Evolutionary conservation across 2,329 filamentous ascomycete species (phyloP).

Genomic region (Fusarium scirpi): DNA sequence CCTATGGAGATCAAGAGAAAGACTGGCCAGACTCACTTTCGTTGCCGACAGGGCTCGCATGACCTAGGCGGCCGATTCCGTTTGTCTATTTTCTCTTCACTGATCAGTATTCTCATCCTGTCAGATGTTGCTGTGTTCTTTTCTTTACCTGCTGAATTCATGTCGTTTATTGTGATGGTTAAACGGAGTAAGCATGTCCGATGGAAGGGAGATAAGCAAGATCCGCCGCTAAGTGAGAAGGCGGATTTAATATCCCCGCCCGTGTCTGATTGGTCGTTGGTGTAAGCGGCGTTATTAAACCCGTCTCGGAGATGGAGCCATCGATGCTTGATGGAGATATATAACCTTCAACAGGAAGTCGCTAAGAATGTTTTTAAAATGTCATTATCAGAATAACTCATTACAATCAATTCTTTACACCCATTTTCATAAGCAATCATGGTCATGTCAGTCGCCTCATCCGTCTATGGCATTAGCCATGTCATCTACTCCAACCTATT

Average conservation of each 20-base stretch:
- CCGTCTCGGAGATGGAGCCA: not conserved
- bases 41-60: constrained; percentile 51
- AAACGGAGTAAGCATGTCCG: not conserved
- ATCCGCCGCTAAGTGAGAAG: not conserved
- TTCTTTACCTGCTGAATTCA: constrained; percentile 15
- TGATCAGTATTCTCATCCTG: not conserved
- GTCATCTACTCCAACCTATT: constrained; percentile 37
- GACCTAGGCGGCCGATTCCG: constrained; percentile 51
- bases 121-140: fast-evolving
- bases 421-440: not conserved
- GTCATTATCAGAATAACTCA: not conserved
- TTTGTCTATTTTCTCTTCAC: constrained; percentile 46
- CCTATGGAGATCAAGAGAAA: not conserved
- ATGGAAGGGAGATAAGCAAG: constrained; percentile 20
- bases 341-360: constrained; percentile 3
- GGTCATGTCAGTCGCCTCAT: constrained; percentile 29
- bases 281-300: constrained; percentile 32
- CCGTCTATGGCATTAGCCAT: constrained; percentile 25
- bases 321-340: not conserved
- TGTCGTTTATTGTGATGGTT: too few relatives aligned
- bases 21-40: constrained; percentile 45
- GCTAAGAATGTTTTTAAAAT: fast-evolving
- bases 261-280: not conserved
- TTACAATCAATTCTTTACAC: not conserved
- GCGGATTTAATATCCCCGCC: constrained; percentile 40